Percentiles rank a stretch among this genome's conserved stretches.
These are phyloP conservation scores for Setaria italica DNA, from an alignment of 202 grass and related monocot species.

Conservation along the genomic window DNA sequence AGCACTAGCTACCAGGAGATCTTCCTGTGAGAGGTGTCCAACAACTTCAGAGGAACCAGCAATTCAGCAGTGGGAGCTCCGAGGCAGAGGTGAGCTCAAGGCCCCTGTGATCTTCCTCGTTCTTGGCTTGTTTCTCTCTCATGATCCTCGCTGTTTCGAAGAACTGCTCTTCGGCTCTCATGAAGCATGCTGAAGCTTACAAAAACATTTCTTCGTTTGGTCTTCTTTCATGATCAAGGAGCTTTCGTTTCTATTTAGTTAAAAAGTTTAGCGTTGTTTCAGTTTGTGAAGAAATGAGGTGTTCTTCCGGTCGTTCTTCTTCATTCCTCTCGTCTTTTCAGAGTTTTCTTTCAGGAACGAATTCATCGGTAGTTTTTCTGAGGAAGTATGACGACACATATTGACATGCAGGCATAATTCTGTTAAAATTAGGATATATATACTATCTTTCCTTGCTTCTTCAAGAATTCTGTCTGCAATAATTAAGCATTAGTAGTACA, in stretches of 20 bases:
- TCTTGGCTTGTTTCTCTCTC: neutral
- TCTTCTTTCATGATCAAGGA: slow-evolving; percentile 25
- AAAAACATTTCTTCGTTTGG: neutral
- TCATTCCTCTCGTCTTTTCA: slow-evolving; percentile 10
- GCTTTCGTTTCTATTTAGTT: neutral
- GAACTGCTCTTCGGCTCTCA: slow-evolving; percentile 13
- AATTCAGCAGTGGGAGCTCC: slow-evolving; percentile 2
- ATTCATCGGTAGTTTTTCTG: slow-evolving; percentile 13
- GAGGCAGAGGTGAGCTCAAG: slow-evolving; percentile 51
- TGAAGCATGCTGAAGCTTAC: slow-evolving; percentile 13
- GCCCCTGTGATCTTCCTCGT: slow-evolving; percentile 32
- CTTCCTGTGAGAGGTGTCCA: slow-evolving; percentile 49
- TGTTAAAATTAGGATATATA: neutral
- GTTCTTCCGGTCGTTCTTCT: slow-evolving; percentile 26
- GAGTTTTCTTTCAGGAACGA: neutral
- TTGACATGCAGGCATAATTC: slow-evolving; percentile 6
- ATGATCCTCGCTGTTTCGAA: slow-evolving; percentile 26
- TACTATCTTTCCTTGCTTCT: neutral
- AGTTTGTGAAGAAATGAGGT: slow-evolving; percentile 19
- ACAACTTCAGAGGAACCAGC: slow-evolving; percentile 41
- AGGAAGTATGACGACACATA: neutral
- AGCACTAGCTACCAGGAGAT: slow-evolving; percentile 49
- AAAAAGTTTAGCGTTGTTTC: neutral
- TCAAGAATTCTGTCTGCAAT: slow-evolving; percentile 17
- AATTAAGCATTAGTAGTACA: neutral